Evolutionary conservation across 1,139 yeast species (phyloP).

Genomic region (Diutina pseudorugosa): DNA sequence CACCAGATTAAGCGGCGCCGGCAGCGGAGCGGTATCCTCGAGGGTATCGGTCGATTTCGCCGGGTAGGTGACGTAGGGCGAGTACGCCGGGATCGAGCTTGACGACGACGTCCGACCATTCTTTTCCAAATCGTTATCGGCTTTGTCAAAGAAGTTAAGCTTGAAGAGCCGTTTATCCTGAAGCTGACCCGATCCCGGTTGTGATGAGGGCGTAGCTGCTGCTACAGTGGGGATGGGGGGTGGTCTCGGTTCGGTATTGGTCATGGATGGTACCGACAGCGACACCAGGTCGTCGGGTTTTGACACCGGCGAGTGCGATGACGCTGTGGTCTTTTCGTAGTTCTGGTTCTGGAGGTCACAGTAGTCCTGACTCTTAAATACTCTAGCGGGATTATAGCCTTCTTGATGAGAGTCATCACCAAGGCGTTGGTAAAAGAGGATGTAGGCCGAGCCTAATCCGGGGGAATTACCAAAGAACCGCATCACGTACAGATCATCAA

Average conservation of each 20-base stretch:
- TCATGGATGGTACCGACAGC: not conserved
- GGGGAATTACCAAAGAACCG: slow-evolving; percentile 84
- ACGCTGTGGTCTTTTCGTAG: not conserved
- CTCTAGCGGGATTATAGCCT: not conserved
- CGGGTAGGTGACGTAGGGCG: not conserved
- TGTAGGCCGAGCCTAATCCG: slow-evolving; percentile 86
- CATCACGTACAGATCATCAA: slow-evolving; percentile 72
- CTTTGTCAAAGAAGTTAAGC: not conserved
- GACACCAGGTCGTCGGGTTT: not conserved
- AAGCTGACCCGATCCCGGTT: not conserved
- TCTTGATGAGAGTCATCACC: not conserved
- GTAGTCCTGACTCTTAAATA: not conserved
- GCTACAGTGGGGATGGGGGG: not conserved
- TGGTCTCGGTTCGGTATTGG: not conserved
- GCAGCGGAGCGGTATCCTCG: not conserved
- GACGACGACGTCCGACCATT: not conserved
- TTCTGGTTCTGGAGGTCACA: not conserved
- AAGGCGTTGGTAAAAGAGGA: slow-evolving; percentile 47
- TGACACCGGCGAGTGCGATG: not conserved
- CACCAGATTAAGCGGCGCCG: not conserved
- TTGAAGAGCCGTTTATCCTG: not conserved
- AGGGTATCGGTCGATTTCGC: not conserved
- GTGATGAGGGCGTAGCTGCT: not conserved
- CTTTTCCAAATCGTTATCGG: not conserved
- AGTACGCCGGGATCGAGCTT: not conserved